Base-by-base conservation (phyloP, 140 eudicot genomes). In the Flaveria floridana region DNA sequence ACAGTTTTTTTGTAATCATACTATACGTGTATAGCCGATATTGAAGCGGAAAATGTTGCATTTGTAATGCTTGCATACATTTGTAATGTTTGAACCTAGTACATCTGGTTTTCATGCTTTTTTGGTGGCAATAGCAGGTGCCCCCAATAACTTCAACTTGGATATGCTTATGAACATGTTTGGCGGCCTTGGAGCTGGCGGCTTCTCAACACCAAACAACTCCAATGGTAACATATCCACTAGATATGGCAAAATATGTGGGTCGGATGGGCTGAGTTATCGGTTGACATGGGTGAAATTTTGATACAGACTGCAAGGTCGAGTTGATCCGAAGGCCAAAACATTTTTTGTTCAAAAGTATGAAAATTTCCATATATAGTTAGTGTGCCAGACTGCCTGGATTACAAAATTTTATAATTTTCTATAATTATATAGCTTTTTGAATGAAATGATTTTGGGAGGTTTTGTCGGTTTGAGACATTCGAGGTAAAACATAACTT, bases 101-200 rank as follows among this genome's bases (percentile, higher is more conserved):
- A 15, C 53, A 30, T 30, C 37, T 2, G 42, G 10, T 23, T 59
- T 13, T 20, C 20, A 23, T 23, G 19, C 26, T 55, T 39, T 20
- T 63, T 25, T 75, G 42, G 42, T 53, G 52, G 9, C 26, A 68
- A 58, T 68, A 44, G 76, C 88, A 82, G 92, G 88, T 73, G 66
- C 75, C 13, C 79, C 76, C 28, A 63, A 71, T 66, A 85, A 80
- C 75, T 61, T 80, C 83, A 88, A 87, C 58, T 37, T 91, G 79
- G 91, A 87, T 67, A 72, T 76, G 89, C 84, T 89, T 83, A 92
- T 89, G 91, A 92, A 84, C 83, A 87, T 87, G 91, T 85, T 89
- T 79, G 92, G 95, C 10, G 87, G 87, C 28, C 87, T 89, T 63
- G 97, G 96, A 65, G 42, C 89, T 23, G 94, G 91, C 3, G 82